Evolutionary conservation across 2,329 filamentous ascomycete genomes (phyloP).

Genomic region (Colletotrichum cordylinicola): DNA sequence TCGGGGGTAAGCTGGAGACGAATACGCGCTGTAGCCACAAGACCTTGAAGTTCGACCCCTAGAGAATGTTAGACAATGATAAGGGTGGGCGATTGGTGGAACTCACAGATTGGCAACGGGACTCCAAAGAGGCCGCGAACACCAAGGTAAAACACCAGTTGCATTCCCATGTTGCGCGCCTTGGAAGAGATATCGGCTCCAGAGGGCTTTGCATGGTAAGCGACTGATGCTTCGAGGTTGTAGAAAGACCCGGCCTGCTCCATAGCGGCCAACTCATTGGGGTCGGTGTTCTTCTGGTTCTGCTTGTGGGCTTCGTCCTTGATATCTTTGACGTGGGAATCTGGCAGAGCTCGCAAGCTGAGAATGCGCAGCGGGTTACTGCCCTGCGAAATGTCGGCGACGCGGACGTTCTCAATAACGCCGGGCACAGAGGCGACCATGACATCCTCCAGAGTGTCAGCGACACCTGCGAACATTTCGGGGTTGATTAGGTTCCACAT

Average conservation of each 20-base stretch:
- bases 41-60: constrained; percentile 75
- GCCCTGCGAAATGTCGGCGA: constrained; percentile 94
- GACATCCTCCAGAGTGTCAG: constrained; percentile 85
- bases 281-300: constrained; percentile 70
- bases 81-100: constrained; percentile 24
- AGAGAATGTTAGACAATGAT: constrained; percentile 56
- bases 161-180: constrained; percentile 73
- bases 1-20: constrained; percentile 81
- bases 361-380: constrained; percentile 89
- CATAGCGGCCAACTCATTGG: constrained; percentile 84
- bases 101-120: constrained; percentile 77
- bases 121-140: constrained; percentile 89
- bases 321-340: constrained; percentile 80
- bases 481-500: constrained; percentile 94
- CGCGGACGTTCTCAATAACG: constrained; percentile 91
- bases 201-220: constrained; percentile 81
- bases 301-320: constrained; percentile 67
- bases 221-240: constrained; percentile 77
- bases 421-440: constrained; percentile 96
- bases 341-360: constrained; percentile 84
- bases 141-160: constrained; percentile 91
- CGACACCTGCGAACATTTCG: constrained; percentile 90
- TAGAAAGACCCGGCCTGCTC: constrained; percentile 93
- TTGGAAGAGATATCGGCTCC: constrained; percentile 75
- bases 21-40: constrained; percentile 73